Evolutionary conservation across 78 protist genomes (phyloP).

Genomic region (Polysphondylium violaceum): DNA sequence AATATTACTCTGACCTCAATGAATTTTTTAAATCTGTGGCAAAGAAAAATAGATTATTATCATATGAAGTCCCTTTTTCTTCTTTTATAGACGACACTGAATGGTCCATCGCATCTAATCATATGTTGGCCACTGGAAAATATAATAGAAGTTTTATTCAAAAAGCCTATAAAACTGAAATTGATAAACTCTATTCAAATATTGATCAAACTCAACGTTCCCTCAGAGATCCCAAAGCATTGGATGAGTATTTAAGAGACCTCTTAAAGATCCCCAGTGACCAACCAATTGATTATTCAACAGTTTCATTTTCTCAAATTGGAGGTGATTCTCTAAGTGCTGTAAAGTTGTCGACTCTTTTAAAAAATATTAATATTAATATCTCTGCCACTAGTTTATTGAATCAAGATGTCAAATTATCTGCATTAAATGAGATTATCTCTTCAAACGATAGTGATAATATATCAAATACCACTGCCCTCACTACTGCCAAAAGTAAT

Average conservation of each 20-base stretch:
- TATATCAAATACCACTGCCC: too few relatives aligned
- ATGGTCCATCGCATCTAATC: slow-evolving; percentile 57
- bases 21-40: neutral
- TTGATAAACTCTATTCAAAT: slow-evolving; percentile 20
- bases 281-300: neutral
- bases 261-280: slow-evolving; percentile 6
- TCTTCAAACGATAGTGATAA: neutral
- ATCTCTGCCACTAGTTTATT: neutral
- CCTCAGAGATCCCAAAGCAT: neutral
- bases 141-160: slow-evolving; percentile 23
- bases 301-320: slow-evolving; percentile 26
- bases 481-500: neutral
- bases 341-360: neutral
- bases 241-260: slow-evolving; percentile 8
- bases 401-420: neutral
- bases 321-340: slow-evolving; percentile 54
- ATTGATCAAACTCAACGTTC: slow-evolving; percentile 41
- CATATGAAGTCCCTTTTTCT: slow-evolving; percentile 79
- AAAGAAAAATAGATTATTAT: slow-evolving; percentile 41
- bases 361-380: slow-evolving; percentile 1
- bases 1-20: neutral
- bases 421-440: neutral
- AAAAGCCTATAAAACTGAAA: slow-evolving; percentile 19
- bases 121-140: slow-evolving; percentile 72
- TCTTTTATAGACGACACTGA: slow-evolving; percentile 17